Conservation (phyloP, 2,329 filamentous ascomycete genomes). For the Botrytis hyacinthi region DNA sequence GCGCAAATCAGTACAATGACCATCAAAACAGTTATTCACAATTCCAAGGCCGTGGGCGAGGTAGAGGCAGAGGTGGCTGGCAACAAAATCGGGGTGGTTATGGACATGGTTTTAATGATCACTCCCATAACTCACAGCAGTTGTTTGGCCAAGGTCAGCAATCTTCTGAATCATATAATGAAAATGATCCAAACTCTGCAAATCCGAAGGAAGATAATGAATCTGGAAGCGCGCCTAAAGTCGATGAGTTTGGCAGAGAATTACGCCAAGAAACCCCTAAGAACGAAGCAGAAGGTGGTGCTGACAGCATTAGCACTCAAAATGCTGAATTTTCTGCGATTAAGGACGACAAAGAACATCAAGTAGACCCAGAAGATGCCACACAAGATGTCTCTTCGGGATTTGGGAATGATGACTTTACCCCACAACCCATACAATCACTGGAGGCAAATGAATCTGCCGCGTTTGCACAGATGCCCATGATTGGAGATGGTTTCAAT, state of each 20-base stretch:
- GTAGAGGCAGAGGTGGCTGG: conserved; percentile 39
- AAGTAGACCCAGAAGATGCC: conserved; percentile 25
- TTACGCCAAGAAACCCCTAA: conserved; percentile 33
- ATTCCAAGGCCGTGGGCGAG: conserved; percentile 45
- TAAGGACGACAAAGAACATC: conserved; percentile 21
- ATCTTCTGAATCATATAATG: conserved; percentile 34
- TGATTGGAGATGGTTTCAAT: conserved; percentile 31
- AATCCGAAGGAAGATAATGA: conserved; percentile 35
- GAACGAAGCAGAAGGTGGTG: conserved; percentile 14
- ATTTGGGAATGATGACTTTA: conserved; percentile 23
- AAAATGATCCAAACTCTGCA: conserved; percentile 34
- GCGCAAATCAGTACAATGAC: conserved; percentile 69
- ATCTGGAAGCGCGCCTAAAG: conserved; percentile 29
- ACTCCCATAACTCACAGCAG: conserved; percentile 36
- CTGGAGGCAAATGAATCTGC: conserved; percentile 34
- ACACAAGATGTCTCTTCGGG: conserved; percentile 21
- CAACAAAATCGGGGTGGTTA: conserved; percentile 34
- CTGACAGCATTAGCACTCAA: conserved; percentile 9
- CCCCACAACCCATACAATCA: conserved; percentile 38
- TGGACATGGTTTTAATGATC: conserved; percentile 36
- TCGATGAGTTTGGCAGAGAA: conserved; percentile 41
- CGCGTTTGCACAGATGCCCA: conserved; percentile 60
- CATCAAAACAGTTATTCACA: conserved; percentile 62
- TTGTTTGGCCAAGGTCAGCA: conserved; percentile 33
- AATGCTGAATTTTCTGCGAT: conserved; percentile 18